Conservation (phyloP, 345 rosid genomes). For the Eucalyptus sp. region DNA sequence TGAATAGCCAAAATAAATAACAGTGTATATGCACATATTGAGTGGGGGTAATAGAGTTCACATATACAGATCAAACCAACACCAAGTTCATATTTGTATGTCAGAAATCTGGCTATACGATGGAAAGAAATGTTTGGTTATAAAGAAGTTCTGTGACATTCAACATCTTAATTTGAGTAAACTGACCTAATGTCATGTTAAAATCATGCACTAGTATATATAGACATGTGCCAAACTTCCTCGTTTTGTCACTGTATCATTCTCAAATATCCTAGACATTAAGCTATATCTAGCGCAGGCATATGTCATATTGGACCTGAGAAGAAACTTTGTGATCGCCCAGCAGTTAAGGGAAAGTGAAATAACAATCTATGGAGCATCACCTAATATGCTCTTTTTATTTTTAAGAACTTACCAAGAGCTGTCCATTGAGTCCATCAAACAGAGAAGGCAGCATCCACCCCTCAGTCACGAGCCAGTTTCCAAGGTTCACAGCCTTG, state of each 20-base stretch:
- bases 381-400: neutral
- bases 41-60: neutral
- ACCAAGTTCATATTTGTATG: neutral
- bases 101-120: neutral
- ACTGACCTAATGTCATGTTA: neutral
- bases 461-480: slow-evolving; percentile 9
- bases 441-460: neutral
- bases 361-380: neutral
- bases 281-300: neutral
- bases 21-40: neutral
- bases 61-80: neutral
- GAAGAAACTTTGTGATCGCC: neutral
- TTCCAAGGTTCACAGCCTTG: slow-evolving; percentile 8
- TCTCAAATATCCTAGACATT: neutral
- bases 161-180: neutral
- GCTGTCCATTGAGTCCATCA: neutral
- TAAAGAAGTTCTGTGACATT: neutral
- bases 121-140: neutral
- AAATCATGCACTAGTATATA: neutral
- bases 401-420: neutral
- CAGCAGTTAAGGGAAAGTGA: neutral
- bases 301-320: neutral
- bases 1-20: neutral
- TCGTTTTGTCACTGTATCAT: neutral
- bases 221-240: neutral